Conservation (phyloP, 345 rosid genomes). For the Camelina neglecta region DNA sequence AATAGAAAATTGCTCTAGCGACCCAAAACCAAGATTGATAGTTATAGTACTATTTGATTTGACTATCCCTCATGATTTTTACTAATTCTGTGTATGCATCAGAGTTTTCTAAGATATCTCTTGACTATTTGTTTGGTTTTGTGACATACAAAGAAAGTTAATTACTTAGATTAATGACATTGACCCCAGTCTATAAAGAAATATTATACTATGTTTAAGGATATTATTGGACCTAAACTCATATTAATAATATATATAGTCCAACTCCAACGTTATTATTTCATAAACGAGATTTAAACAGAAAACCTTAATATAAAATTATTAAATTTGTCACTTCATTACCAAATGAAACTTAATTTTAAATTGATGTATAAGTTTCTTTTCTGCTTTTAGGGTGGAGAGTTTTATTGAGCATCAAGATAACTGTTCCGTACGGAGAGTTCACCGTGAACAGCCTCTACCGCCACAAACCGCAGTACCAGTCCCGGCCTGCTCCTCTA, state of each 20-base stretch:
- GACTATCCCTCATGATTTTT: constrained; percentile 38
- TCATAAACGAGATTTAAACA: not conserved
- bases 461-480: constrained; percentile 49
- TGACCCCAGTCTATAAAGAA: constrained; percentile 31
- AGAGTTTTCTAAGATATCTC: constrained; percentile 12
- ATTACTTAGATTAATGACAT: constrained; percentile 15
- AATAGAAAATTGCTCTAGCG: constrained; percentile 22
- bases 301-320: constrained; percentile 10
- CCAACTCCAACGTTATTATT: not conserved
- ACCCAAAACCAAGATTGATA: constrained; percentile 27
- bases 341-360: constrained; percentile 45
- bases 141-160: constrained; percentile 12
- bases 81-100: constrained; percentile 36
- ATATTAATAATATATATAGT: constrained; percentile 14
- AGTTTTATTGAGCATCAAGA: constrained; percentile 93
- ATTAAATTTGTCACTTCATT: constrained; percentile 44
- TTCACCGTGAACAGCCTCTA: constrained; percentile 53
- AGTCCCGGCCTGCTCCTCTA: constrained; percentile 63
- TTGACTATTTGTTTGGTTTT: constrained; percentile 31
- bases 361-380: constrained; percentile 3
- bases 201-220: not conserved
- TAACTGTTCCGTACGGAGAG: constrained; percentile 59
- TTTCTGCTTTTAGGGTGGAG: constrained; percentile 61
- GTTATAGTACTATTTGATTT: constrained; percentile 40
- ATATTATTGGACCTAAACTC: constrained; percentile 34